Evolutionary conservation across 2,329 filamentous ascomycete species (phyloP).

Genomic region (Colletotrichum aenigma): DNA sequence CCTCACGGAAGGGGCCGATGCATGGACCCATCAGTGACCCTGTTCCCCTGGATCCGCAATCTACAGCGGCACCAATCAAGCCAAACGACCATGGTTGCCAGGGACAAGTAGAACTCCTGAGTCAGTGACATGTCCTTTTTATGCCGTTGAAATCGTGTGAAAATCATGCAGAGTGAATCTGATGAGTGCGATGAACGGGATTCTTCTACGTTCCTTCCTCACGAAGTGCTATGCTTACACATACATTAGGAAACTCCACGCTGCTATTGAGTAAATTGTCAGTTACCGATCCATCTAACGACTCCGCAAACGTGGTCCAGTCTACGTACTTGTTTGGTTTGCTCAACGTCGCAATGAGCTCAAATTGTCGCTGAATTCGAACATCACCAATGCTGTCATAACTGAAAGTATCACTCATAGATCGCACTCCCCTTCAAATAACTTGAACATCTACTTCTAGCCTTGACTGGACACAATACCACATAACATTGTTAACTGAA

Average conservation of each 20-base stretch:
- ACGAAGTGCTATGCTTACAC: background rate
- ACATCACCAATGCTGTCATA: background rate
- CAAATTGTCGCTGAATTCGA: background rate
- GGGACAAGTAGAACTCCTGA: background rate
- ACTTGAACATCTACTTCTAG: background rate
- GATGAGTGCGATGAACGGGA: background rate
- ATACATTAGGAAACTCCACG: background rate
- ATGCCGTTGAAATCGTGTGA: background rate
- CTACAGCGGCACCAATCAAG: background rate
- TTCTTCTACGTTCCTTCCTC: background rate
- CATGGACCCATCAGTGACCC: background rate
- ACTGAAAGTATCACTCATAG: too few species aligned
- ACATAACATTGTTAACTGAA: background rate
- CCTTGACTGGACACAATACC: background rate
- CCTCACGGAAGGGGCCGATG: background rate
- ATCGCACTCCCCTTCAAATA: background rate
- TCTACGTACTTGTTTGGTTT: background rate
- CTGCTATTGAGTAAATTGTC: background rate
- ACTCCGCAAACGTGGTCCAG: background rate
- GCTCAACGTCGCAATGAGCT: background rate
- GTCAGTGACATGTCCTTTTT: background rate
- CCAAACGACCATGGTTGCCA: background rate
- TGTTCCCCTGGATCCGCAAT: background rate
- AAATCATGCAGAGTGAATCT: background rate
- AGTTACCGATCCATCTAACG: background rate